Conservation (phyloP, 176 grass and related monocot species). For the Bromus sterilis region DNA sequence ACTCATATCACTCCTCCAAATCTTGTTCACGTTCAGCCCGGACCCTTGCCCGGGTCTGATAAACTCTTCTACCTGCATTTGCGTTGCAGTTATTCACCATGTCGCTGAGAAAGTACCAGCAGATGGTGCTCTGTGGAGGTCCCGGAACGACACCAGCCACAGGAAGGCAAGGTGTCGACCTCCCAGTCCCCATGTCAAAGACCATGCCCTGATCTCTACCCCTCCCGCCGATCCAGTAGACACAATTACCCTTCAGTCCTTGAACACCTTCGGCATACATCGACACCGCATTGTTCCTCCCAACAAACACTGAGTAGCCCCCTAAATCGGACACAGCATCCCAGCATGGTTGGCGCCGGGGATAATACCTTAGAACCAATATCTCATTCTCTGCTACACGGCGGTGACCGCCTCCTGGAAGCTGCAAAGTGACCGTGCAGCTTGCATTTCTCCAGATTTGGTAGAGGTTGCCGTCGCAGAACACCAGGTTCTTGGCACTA, state of each 20-base stretch:
- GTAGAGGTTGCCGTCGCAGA: slow-evolving; percentile 35
- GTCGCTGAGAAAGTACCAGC: slow-evolving; percentile 48
- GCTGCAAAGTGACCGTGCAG: slow-evolving; percentile 46
- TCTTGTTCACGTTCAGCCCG: slow-evolving; percentile 29
- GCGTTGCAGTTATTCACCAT: slow-evolving; percentile 21
- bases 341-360: slow-evolving; percentile 35
- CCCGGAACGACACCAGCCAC: not conserved
- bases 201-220: slow-evolving; percentile 53
- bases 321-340: slow-evolving; percentile 26
- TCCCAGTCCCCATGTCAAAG: slow-evolving; percentile 45
- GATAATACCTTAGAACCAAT: slow-evolving; percentile 41
- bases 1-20: slow-evolving; percentile 21
- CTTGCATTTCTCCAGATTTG: slow-evolving; percentile 50
- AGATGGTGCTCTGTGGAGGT: slow-evolving; percentile 28
- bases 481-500: slow-evolving; percentile 37
- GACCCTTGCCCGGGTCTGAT: slow-evolving; percentile 35
- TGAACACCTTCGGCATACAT: slow-evolving; percentile 31
- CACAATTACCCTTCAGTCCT: slow-evolving; percentile 26
- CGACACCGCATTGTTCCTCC: slow-evolving; percentile 35
- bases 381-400: slow-evolving; percentile 40
- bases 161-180: slow-evolving; percentile 29
- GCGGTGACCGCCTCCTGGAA: slow-evolving; percentile 37
- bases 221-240: slow-evolving; percentile 51
- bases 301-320: slow-evolving; percentile 32
- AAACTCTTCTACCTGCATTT: slow-evolving; percentile 34